phyloP scores from a whole-genome alignment of 2,329 filamentous ascomycete genomes.

The Fusarium duplospermum region DNA sequence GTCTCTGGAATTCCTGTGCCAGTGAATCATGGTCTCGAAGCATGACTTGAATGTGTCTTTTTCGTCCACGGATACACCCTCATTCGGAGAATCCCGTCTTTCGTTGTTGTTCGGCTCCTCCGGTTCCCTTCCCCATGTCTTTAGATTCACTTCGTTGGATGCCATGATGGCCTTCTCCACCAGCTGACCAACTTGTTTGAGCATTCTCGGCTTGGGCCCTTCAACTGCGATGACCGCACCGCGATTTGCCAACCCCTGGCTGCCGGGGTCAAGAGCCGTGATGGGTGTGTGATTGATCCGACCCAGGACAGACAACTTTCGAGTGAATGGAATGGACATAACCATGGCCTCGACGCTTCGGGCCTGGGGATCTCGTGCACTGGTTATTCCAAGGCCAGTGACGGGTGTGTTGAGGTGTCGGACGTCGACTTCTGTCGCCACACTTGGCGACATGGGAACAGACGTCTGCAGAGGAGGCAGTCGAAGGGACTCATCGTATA shows the following conservation, averaged over 20 bases:
- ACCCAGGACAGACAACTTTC: conserved; percentile 81
- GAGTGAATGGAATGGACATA: conserved; percentile 78
- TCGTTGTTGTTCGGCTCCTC: conserved; percentile 26
- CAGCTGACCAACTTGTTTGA: conserved; percentile 69
- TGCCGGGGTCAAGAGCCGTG: conserved; percentile 50
- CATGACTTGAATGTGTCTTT: conserved; percentile 68
- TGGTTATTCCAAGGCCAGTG: conserved; percentile 42
- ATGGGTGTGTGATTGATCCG: conserved; percentile 78
- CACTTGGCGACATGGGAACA: conserved; percentile 47
- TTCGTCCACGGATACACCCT: conserved; percentile 25
- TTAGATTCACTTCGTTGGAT: conserved; percentile 56
- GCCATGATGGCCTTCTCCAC: conserved; percentile 72
- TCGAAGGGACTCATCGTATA: conserved; percentile 65
- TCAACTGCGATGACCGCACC: conserved; percentile 88
- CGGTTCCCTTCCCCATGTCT: conserved; percentile 56
- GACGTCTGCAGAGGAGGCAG: conserved; percentile 65
- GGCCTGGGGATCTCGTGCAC: conserved; percentile 49
- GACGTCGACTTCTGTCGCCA: conserved; percentile 40
- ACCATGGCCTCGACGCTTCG: conserved; percentile 74
- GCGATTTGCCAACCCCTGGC: conserved; percentile 59
- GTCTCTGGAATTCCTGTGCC: conserved; percentile 80
- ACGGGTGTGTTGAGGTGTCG: conserved; percentile 44
- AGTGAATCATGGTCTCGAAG: conserved; percentile 74
- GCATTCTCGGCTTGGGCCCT: conserved; percentile 69
- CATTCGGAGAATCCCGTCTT: conserved; percentile 14